Evolutionary conservation across 345 rosid species (phyloP).

Genomic region (Schrenkiella parvula): DNA sequence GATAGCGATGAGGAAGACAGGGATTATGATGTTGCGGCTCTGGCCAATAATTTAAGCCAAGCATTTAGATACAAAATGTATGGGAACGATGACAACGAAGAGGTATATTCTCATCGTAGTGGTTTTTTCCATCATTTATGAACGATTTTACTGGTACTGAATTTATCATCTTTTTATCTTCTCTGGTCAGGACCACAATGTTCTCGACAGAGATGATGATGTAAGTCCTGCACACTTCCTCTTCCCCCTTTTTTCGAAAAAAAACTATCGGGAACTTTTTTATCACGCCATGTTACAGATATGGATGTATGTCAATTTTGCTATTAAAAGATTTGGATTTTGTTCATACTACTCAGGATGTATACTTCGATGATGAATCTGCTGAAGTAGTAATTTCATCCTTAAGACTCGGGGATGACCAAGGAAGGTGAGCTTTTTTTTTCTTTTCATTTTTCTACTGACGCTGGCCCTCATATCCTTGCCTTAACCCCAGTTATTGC

Average conservation of each 20-base stretch:
- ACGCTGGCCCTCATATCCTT: not conserved
- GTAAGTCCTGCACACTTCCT: constrained; percentile 36
- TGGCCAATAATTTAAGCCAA: constrained; percentile 89
- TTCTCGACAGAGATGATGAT: constrained; percentile 89
- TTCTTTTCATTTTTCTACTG: not conserved
- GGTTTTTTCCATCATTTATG: not conserved
- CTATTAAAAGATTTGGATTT: not conserved
- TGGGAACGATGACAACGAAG: constrained; percentile 85
- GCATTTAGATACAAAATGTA: constrained; percentile 91
- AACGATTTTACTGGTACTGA: not conserved
- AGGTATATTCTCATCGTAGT: constrained; percentile 42
- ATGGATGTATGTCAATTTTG: not conserved
- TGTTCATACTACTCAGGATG: constrained; percentile 58
- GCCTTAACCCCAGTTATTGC: not conserved
- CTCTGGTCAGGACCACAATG: constrained; percentile 59
- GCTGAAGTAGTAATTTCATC: constrained; percentile 99
- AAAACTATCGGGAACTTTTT: not conserved
- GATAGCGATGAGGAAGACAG: constrained; percentile 97
- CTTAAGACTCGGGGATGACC: constrained; percentile 95
- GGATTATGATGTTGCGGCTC: constrained; percentile 95
- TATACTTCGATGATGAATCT: constrained; percentile 95
- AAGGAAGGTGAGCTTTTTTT: constrained; percentile 66
- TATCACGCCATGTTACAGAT: not conserved
- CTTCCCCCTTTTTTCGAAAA: not conserved
- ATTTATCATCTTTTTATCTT: constrained; percentile 8